Evolutionary conservation across 2,329 filamentous ascomycete species (phyloP), one percentile per base, ranked within the genome.

Genomic region (Xylaria sp.): DNA sequence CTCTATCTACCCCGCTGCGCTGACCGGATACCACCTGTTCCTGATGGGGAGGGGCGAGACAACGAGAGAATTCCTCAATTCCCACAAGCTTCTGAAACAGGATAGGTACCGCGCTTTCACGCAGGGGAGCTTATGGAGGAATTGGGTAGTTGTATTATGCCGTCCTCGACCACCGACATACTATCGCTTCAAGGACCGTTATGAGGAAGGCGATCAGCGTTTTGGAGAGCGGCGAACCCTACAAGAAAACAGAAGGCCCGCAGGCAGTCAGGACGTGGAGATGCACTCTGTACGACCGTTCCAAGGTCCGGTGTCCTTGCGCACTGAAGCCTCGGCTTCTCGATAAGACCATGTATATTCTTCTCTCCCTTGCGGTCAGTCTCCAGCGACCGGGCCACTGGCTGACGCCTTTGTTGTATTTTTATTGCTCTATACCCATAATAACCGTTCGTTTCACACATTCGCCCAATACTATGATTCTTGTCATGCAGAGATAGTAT

Each of bases 31-130:
- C 79, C 96, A 99, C 81, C 79, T 98, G 56, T 98, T 97, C 82
- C 86, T 99, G 52, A 94, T 97, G 83, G 92, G 90, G 7, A 88
- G 95, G 39, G 96, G 95, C 58, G 95, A 99, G 84, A 99, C 95
- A 0, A 99, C 96, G 0, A 88, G 96, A 74, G 96, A 99, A 81
- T 98, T 97, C 80, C 89, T 99, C 73, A 97, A 97, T 81, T 94
- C 92, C 4, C 94, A 97, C 81, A 98, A 98, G 81, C 98, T 99
- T 79, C 84, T 91, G 72, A 97, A 96, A 82, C 91, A 92, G 75
- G 95, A 99, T 79, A 90, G 96, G 13, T 97, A 97, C 81, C 87
- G 94, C 52, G 94, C 96, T 1, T 99, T 97, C 76, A 94, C 90
- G 1, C 94, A 97, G 77, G 91, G 90, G 44, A 91, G 84, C 73